Evolutionary conservation across 257 asterid genomes (phyloP).

Genomic region (Solanum sparsipilum): DNA sequence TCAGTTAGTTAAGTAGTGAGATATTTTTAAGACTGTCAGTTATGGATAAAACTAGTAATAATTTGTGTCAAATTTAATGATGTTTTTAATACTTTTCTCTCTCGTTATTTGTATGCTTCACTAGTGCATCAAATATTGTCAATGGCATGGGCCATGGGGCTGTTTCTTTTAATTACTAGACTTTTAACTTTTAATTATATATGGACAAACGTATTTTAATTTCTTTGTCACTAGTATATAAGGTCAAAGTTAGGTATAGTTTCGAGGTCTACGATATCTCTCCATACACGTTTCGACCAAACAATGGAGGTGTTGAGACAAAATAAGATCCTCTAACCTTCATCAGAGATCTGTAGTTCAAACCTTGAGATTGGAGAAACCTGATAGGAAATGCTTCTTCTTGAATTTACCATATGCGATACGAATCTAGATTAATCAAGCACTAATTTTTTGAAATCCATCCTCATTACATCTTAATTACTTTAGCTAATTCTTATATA

Average conservation of each 20-base stretch:
- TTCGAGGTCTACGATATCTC: neutral
- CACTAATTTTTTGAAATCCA: neutral
- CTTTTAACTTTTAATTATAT: neutral
- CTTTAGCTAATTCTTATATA: neutral
- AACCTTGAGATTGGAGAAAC: neutral
- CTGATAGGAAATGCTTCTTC: no score
- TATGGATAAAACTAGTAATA: no score
- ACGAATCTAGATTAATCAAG: neutral
- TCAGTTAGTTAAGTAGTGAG: neutral
- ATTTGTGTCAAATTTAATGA: no score
- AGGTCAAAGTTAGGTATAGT: neutral
- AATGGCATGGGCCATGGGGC: neutral
- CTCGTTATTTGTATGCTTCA: neutral
- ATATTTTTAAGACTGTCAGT: no score
- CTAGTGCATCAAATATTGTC: neutral
- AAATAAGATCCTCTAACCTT: neutral
- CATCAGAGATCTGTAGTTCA: neutral
- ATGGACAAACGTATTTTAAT: neutral
- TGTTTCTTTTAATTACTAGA: neutral
- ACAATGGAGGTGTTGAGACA: neutral
- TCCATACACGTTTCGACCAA: neutral
- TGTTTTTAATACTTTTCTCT: neutral
- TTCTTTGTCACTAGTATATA: neutral
- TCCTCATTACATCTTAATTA: neutral
- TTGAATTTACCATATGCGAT: neutral